Conservation (phyloP, 1,284 basidiomycete genomes). For the Ganoderma boninense region DNA sequence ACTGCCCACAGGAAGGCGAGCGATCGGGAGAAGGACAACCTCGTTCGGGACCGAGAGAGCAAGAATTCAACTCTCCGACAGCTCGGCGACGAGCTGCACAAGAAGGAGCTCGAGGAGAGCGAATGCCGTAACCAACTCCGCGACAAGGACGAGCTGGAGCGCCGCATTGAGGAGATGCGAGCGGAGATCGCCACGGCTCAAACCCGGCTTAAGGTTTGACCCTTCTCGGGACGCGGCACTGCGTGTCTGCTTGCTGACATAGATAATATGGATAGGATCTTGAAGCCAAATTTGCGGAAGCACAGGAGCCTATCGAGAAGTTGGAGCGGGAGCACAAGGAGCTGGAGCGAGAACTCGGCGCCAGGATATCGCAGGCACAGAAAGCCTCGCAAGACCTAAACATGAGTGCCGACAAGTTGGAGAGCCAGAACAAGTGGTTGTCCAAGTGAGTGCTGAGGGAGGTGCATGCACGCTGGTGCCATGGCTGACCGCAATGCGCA, state of each 20-base stretch:
- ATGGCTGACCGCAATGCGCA: slow-evolving; percentile 40
- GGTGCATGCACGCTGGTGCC: too few species aligned
- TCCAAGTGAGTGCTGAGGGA: slow-evolving; percentile 58
- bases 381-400: slow-evolving; percentile 70
- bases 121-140: slow-evolving; percentile 69
- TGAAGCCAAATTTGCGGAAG: slow-evolving; percentile 69
- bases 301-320: slow-evolving; percentile 72
- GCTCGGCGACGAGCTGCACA: slow-evolving; percentile 65
- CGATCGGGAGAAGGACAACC: slow-evolving; percentile 71
- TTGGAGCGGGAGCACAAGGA: slow-evolving; percentile 69
- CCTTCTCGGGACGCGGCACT: not conserved
- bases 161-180: slow-evolving; percentile 68
- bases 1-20: slow-evolving; percentile 62
- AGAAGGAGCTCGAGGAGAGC: slow-evolving; percentile 69
- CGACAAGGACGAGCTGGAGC: slow-evolving; percentile 69
- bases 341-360: slow-evolving; percentile 60
- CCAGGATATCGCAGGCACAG: slow-evolving; percentile 61
- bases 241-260: slow-evolving; percentile 9
- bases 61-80: slow-evolving; percentile 64
- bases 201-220: slow-evolving; percentile 37
- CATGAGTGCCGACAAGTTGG: slow-evolving; percentile 70
- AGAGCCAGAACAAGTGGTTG: slow-evolving; percentile 65
- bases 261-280: slow-evolving; percentile 57
- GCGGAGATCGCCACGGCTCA: slow-evolving; percentile 56
- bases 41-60: slow-evolving; percentile 74